Conservation (phyloP, 306 rosid genomes). For the Vigna unguiculata region DNA sequence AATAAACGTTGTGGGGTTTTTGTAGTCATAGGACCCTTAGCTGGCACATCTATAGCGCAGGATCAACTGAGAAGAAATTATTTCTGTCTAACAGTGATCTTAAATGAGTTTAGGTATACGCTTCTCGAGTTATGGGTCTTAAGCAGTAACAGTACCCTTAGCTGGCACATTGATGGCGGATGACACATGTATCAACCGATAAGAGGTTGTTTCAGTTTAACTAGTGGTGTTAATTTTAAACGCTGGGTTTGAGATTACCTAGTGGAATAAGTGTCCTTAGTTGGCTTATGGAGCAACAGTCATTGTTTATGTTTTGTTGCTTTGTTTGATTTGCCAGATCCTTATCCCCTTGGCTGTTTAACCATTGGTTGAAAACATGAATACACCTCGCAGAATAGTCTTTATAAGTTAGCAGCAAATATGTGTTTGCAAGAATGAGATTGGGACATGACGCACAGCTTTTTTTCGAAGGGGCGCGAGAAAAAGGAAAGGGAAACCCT, state of each 20-base stretch:
- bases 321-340: constrained; percentile 28
- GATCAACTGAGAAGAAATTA: not conserved
- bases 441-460: constrained; percentile 45
- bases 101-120: not conserved
- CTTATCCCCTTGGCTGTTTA: not conserved
- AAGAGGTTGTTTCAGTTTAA: not conserved
- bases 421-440: constrained; percentile 38
- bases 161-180: not conserved
- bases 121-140: not conserved
- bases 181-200: too few relatives aligned
- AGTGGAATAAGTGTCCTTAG: not conserved
- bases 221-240: not conserved
- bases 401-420: constrained; percentile 20
- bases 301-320: constrained; percentile 8
- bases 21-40: not conserved
- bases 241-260: not conserved
- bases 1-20: not conserved
- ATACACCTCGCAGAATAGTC: constrained; percentile 43
- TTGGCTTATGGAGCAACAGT: constrained; percentile 16
- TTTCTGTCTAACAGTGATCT: not conserved
- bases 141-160: not conserved
- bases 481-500: constrained; percentile 48
- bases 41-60: not conserved
- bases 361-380: constrained; percentile 33
- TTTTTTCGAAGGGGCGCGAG: constrained; percentile 31